These are phyloP conservation scores for Bretschneidera sinensis DNA, from an alignment of 345 rosid genomes.

Conservation along the genomic window DNA sequence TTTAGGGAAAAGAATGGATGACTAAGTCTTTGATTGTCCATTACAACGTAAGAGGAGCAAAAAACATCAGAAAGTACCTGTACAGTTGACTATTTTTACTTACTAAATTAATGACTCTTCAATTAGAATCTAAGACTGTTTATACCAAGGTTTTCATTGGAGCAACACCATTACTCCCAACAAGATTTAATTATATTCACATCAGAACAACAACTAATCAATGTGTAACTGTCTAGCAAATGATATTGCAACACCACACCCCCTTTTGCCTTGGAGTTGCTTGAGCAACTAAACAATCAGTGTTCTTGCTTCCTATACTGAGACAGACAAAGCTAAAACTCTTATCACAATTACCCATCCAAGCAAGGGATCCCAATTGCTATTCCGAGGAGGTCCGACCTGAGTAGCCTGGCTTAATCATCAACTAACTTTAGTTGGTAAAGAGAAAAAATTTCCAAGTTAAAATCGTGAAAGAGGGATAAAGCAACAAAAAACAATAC, in stretches of 20 bases:
- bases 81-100: background rate
- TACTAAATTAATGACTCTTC: too few relatives aligned
- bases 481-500: background rate
- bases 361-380: slow-evolving; percentile 86
- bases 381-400: slow-evolving; percentile 63
- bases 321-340: background rate
- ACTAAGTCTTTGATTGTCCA: background rate
- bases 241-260: background rate
- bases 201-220: background rate
- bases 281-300: background rate
- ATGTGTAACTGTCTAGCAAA: too few relatives aligned
- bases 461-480: background rate
- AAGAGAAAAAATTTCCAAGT: background rate
- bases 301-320: too few relatives aligned
- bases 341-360: slow-evolving; percentile 59
- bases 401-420: slow-evolving; percentile 40
- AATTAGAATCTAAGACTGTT: too few relatives aligned
- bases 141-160: too few relatives aligned
- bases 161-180: too few relatives aligned
- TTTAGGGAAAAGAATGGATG: slow-evolving; percentile 12
- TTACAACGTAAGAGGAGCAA: background rate
- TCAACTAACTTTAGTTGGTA: slow-evolving; percentile 9
- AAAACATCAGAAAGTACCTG: background rate
- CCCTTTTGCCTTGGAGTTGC: background rate
- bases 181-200: background rate